Evolutionary conservation across 805 yeast species (phyloP), one percentile per base, ranked within the genome.

Genomic region (Starmerella floricola): DNA sequence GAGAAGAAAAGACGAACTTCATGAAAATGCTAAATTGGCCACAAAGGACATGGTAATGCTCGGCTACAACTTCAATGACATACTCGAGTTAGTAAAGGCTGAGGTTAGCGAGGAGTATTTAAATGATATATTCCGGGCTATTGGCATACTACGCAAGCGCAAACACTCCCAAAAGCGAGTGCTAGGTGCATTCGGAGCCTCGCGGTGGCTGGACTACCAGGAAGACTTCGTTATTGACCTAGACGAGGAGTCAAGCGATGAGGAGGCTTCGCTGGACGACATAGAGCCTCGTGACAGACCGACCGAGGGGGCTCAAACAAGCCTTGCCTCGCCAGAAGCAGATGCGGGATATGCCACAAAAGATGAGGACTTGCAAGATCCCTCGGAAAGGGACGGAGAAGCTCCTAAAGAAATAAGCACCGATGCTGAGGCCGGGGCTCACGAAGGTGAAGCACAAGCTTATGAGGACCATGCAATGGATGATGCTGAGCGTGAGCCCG

Each of bases 51-150:
- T 59, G 26, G 35, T 47, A 16, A 42, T 48, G 5, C 50, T 58
- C 15, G 62, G 62, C 8, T 47, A 52, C 28, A 31, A 42, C 17
- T 53, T 54, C 40, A 43, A 47, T n/a, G 57, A 57, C 21, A 58
- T 58, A n/a, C 36, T 40, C 12, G 34, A 38, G 23, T 16, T 34
- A 17, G 26, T 50, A 17, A 19, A 21, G 15, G 23, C 37, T 4
- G 24, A 27, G 21, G 47, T 42, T 6, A 10, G 37, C 16, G 26
- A 50, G 39, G 42, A 40, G 45, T 40, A 40, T 12, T 31, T 49
- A 8, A 31, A 30, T 15, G 30, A 15, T 5, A 30, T 47, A 15
- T 48, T 36, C 44, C 16, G 20, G 5, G 38, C 42, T 5, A 19
- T 41, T 17, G 38, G 42, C 5, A 20, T 15, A 24, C 16, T 11